Percentiles rank a stretch among this genome's conserved stretches.
These are phyloP conservation scores for Colletotrichum orbiculare DNA, from an alignment of 2,329 filamentous ascomycete species.

Conservation along the genomic window DNA sequence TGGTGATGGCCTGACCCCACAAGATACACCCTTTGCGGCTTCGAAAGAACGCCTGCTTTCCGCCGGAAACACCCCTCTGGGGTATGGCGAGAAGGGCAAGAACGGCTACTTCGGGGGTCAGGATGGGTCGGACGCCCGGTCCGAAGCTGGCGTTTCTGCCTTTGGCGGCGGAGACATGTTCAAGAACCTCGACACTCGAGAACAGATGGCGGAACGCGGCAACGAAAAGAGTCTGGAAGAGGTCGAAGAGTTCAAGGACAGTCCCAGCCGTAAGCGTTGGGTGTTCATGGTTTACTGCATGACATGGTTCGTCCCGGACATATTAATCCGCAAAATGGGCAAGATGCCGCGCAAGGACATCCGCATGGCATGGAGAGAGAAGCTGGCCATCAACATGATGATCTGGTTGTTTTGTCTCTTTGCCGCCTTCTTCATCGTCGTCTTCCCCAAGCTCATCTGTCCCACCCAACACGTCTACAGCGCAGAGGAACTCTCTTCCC, in stretches of 20 bases:
- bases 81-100: conserved; percentile 79
- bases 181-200: conserved; percentile 91
- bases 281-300: conserved; percentile 83
- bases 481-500: conserved; percentile 76
- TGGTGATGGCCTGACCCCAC: conserved; percentile 70
- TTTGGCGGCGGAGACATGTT: conserved; percentile 97
- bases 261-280: conserved; percentile 89
- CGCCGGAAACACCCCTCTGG: conserved; percentile 65
- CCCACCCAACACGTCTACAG: conserved; percentile 92
- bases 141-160: conserved; percentile 91
- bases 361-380: conserved; percentile 93
- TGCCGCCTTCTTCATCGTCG: conserved; percentile 88
- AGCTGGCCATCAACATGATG: conserved; percentile 96
- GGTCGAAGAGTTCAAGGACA: conserved; percentile 85
- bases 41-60: conserved; percentile 71
- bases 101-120: conserved; percentile 82
- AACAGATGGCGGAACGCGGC: conserved; percentile 94
- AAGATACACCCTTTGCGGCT: conserved; percentile 69
- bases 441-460: conserved; percentile 89
- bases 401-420: conserved; percentile 89
- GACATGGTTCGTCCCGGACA: conserved; percentile 90
- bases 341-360: conserved; percentile 94
- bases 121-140: conserved; percentile 83
- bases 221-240: conserved; percentile 92
- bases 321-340: conserved; percentile 79